A percentile compares a stretch with the other conserved stretches of the same genome.
These are phyloP conservation scores for Basipetospora sp. DNA, from an alignment of 2,329 filamentous ascomycete genomes.

Conservation along the genomic window DNA sequence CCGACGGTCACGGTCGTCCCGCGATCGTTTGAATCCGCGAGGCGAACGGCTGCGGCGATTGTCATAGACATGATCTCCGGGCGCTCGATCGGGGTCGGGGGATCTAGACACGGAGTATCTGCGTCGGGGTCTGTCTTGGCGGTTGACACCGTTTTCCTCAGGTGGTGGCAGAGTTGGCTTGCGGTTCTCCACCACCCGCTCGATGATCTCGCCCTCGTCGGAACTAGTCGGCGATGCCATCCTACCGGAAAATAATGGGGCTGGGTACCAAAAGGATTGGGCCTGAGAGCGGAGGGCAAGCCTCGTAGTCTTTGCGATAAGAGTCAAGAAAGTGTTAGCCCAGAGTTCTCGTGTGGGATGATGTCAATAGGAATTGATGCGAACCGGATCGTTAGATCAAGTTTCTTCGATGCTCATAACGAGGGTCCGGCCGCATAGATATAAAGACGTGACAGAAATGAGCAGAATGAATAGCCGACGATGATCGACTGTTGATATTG, in stretches of 20 bases:
- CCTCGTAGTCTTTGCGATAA: constrained; percentile 2
- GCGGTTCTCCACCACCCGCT: constrained; percentile 46
- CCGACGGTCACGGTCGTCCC: constrained; percentile 46
- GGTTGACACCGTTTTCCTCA: constrained; percentile 80
- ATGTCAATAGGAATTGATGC: constrained; percentile 6
- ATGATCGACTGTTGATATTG: too few species aligned
- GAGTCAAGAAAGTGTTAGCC: constrained; percentile 6
- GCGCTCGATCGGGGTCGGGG: constrained; percentile 34
- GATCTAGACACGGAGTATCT: constrained; percentile 41
- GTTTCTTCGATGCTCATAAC: background rate
- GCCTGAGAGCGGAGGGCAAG: background rate
- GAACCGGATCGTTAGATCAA: constrained; percentile 6
- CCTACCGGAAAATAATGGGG: constrained; percentile 1
- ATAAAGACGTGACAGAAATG: too few species aligned
- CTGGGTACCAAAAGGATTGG: background rate
- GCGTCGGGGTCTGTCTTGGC: constrained; percentile 65
- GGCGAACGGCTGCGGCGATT: constrained; percentile 43
- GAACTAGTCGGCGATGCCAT: constrained; percentile 36
- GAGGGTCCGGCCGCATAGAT: too few species aligned
- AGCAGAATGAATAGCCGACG: too few species aligned
- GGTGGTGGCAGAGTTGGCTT: constrained; percentile 80
- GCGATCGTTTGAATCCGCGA: constrained; percentile 51
- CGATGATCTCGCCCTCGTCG: constrained; percentile 77
- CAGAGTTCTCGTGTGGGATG: background rate
- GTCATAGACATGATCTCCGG: constrained; percentile 5